A percentile compares a stretch with the other conserved stretches of the same genome.
phyloP scores from a whole-genome alignment of 495 filamentous ascomycete genomes.

The Halenospora varia region DNA sequence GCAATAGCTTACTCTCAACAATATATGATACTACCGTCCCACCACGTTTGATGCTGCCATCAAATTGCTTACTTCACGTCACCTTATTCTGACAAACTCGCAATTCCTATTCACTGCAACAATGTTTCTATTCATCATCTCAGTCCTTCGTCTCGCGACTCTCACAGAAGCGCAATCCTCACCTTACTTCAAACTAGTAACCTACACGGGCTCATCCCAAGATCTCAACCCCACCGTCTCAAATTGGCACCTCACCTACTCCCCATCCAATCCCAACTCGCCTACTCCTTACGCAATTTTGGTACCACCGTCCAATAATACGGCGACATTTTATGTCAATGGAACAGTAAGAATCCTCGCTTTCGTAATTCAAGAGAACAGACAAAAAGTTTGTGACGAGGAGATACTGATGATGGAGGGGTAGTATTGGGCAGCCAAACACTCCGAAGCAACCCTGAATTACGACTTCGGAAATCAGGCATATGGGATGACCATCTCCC shows the following conservation, averaged over 20 bases:
- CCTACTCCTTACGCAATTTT: not conserved
- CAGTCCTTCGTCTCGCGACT: not conserved
- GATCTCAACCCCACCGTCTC: not conserved
- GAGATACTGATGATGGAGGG: too few relatives aligned
- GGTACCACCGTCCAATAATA: not conserved
- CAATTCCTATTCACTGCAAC: not conserved
- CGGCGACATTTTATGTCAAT: not conserved
- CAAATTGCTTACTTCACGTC: too few relatives aligned
- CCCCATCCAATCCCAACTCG: not conserved
- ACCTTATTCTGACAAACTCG: too few relatives aligned
- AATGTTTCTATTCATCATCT: not conserved
- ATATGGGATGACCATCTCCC: not conserved
- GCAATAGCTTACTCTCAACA: too few relatives aligned
- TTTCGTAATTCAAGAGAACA: too few relatives aligned
- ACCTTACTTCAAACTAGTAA: not conserved
- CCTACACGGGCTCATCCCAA: not conserved
- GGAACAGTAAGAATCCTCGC: too few relatives aligned
- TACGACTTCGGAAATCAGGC: not conserved
- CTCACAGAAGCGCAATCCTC: not conserved
- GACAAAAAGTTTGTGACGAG: too few relatives aligned
- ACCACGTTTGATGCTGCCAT: too few relatives aligned
- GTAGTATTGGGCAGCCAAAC: not conserved
- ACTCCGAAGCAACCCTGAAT: not conserved
- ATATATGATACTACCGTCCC: too few relatives aligned
- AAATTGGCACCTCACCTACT: not conserved